Conservation (phyloP, 495 filamentous ascomycete genomes). For the Articulospora tetracladia region DNA sequence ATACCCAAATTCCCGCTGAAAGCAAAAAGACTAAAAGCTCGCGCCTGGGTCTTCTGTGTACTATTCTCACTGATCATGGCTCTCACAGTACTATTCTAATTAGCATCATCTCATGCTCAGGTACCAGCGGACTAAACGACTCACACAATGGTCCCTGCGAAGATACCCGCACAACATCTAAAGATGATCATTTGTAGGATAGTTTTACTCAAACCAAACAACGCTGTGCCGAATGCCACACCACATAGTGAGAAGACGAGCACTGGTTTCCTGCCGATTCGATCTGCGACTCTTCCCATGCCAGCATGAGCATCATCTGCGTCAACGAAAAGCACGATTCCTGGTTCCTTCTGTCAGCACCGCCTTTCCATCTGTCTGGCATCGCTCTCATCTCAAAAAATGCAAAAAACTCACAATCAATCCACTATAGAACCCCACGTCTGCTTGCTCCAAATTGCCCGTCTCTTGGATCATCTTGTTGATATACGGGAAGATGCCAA, state of each 20-base stretch:
- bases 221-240: constrained; percentile 47
- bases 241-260: constrained; percentile 59
- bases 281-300: constrained; percentile 62
- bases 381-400: not conserved
- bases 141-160: constrained; percentile 60
- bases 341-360: constrained; percentile 12
- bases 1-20: constrained; percentile 68
- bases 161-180: constrained; percentile 61
- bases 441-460: constrained; percentile 47
- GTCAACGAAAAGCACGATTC: constrained; percentile 69
- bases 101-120: not conserved
- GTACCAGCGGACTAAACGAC: not conserved
- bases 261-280: constrained; percentile 63
- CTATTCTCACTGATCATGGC: constrained; percentile 70
- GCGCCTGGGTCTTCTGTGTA: constrained; percentile 60
- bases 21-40: constrained; percentile 69
- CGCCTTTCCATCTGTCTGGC: not conserved
- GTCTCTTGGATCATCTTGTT: constrained; percentile 64
- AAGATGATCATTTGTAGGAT: constrained; percentile 66
- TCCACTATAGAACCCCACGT: constrained; percentile 70
- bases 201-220: constrained; percentile 58
- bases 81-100: constrained; percentile 46
- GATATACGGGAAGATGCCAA: constrained; percentile 72
- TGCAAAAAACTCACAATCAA: constrained; percentile 43
- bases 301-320: constrained; percentile 42